Percentiles rank a stretch among this genome's conserved stretches.
phyloP scores from a whole-genome alignment of 2,329 filamentous ascomycete genomes.

The Fusarium agapanthi region DNA sequence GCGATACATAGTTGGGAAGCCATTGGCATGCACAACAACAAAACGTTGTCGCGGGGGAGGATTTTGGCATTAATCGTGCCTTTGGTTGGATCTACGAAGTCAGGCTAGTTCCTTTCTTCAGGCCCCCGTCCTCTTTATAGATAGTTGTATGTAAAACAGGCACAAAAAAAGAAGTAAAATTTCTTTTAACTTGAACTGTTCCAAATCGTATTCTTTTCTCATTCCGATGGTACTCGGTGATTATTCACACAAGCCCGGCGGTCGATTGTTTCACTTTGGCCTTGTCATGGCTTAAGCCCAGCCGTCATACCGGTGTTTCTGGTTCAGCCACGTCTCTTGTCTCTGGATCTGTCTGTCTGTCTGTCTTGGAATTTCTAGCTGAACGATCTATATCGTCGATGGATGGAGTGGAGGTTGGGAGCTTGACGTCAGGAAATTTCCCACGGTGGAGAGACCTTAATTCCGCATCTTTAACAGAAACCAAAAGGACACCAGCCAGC shows the following conservation, averaged over 20 bases:
- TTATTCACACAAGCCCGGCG: neutral
- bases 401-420: conserved; percentile 6
- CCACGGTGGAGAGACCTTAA: conserved; percentile 34
- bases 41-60: conserved; percentile 34
- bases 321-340: neutral
- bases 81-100: conserved; percentile 35
- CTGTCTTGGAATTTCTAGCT: neutral
- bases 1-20: conserved; percentile 14
- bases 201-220: conserved; percentile 23
- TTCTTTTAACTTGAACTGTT: conserved; percentile 35
- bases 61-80: conserved; percentile 34
- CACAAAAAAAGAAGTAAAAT: conserved; percentile 51
- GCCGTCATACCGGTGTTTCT: neutral
- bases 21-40: conserved; percentile 13
- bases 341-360: neutral
- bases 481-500: neutral
- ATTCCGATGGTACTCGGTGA: neutral
- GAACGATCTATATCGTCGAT: conserved; percentile 35
- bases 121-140: conserved; percentile 47
- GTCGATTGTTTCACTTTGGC: neutral
- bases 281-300: neutral
- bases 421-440: conserved; percentile 39
- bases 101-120: conserved; percentile 36
- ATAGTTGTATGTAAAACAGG: conserved; percentile 50
- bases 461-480: conserved; percentile 25